phyloP scores from a whole-genome alignment of 306 rosid genomes.

The Lagenaria siceraria region DNA sequence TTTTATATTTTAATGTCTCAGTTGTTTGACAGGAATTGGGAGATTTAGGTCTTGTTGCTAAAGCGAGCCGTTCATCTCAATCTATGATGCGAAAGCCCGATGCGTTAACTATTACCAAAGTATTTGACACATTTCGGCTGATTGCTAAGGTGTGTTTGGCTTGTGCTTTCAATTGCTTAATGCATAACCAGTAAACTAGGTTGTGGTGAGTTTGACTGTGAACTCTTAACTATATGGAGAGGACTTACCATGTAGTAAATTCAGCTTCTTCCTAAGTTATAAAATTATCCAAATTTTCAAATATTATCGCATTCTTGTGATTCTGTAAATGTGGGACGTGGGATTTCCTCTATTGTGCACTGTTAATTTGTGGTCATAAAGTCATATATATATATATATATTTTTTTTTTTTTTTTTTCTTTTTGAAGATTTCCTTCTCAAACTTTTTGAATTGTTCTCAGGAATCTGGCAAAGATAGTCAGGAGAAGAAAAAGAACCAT shows the following conservation, averaged over 20 bases:
- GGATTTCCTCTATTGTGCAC: neutral
- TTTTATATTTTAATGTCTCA: neutral
- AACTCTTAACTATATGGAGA: neutral
- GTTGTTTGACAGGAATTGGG: conserved; percentile 43
- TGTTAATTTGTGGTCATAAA: neutral
- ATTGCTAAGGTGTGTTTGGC: conserved; percentile 58
- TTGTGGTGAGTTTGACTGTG: neutral
- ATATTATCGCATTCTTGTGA: neutral
- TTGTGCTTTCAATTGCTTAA: neutral
- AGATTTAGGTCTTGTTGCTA: conserved; percentile 81
- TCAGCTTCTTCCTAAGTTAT: neutral
- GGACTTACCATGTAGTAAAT: neutral
- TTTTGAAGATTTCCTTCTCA: neutral
- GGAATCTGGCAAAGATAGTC: conserved; percentile 98
- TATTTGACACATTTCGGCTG: conserved; percentile 54
- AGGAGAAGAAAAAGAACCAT: conserved; percentile 79
- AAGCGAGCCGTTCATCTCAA: conserved; percentile 70
- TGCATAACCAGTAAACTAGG: neutral
- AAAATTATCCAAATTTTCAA: neutral
- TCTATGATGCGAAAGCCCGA: conserved; percentile 74
- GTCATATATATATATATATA: too few species aligned
- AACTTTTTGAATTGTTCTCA: conserved; percentile 17
- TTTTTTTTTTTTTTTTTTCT: too few species aligned
- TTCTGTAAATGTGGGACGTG: neutral
- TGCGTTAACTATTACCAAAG: conserved; percentile 62